phyloP scores from a whole-genome alignment of 495 filamentous ascomycete genomes.

The Amphirosellinia nigrospora region DNA sequence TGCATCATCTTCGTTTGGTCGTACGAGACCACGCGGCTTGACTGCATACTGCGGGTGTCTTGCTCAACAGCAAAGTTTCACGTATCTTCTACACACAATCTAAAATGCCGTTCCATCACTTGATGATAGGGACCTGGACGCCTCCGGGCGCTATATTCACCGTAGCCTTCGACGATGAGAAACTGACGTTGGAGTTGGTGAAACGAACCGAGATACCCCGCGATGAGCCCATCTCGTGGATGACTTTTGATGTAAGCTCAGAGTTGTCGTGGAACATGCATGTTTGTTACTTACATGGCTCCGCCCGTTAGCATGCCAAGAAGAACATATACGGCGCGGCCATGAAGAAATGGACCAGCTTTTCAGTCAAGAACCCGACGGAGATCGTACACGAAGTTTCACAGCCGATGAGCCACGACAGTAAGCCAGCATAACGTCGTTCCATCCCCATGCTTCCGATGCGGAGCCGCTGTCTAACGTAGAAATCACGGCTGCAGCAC shows the following conservation, averaged over 20 bases:
- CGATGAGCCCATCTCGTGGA: conserved; percentile 88
- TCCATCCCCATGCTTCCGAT: conserved; percentile 19
- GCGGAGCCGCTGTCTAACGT: conserved; percentile 27
- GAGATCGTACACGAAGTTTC: conserved; percentile 78
- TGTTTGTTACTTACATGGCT: conserved; percentile 33
- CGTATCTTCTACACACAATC: background rate
- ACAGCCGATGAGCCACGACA: conserved; percentile 66
- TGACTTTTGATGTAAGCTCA: conserved; percentile 76
- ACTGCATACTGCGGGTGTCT: conserved; percentile 13
- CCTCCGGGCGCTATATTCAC: conserved; percentile 86
- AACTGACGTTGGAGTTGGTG: conserved; percentile 68
- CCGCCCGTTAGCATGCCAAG: conserved; percentile 63
- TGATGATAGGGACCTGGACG: conserved; percentile 87
- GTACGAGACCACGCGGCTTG: conserved; percentile 5
- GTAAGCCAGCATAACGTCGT: conserved; percentile 42
- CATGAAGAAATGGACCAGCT: conserved; percentile 90
- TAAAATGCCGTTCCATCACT: conserved; percentile 72
- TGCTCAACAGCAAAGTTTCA: background rate
- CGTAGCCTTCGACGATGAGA: conserved; percentile 80
- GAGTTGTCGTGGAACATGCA: background rate
- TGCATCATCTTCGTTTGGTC: background rate
- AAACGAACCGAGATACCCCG: conserved; percentile 80
- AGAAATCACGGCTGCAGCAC: conserved; percentile 52
- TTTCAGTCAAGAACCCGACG: conserved; percentile 74
- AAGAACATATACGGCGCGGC: conserved; percentile 85